phyloP scores from a whole-genome alignment of 2,329 filamentous ascomycete genomes.

The Ceratocystis alfenasii region DNA sequence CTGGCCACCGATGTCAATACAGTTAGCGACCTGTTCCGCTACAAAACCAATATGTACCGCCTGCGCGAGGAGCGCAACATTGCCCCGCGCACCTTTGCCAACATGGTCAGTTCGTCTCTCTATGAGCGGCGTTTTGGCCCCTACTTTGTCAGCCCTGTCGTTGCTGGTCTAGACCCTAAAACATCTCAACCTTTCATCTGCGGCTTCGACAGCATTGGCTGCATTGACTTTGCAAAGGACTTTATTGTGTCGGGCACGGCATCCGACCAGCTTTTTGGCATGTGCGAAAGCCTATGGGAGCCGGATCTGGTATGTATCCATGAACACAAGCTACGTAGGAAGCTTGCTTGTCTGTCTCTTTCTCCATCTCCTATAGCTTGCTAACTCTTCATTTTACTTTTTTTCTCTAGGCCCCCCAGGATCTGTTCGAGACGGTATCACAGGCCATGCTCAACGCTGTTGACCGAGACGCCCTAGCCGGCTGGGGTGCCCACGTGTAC shows the following conservation, averaged over 20 bases:
- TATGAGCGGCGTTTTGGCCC: conserved; percentile 96
- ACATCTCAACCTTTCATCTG: conserved; percentile 95
- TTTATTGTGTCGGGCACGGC: conserved; percentile 97
- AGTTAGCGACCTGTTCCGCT: conserved; percentile 93
- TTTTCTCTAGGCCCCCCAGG: conserved; percentile 59
- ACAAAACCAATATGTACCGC: conserved; percentile 99
- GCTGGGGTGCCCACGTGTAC: conserved; percentile 97
- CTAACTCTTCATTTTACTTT: neutral
- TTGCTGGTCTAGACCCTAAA: conserved; percentile 90
- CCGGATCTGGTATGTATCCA: conserved; percentile 69
- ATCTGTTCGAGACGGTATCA: conserved; percentile 96
- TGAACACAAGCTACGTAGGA: neutral
- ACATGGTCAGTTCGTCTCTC: conserved; percentile 78
- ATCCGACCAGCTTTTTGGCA: conserved; percentile 95
- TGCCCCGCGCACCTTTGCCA: conserved; percentile 86
- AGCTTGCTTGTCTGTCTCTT: neutral
- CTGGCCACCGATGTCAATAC: conserved; percentile 92
- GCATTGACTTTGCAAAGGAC: conserved; percentile 98
- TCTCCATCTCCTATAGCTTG: neutral
- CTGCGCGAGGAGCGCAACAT: conserved; percentile 96
- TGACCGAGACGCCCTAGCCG: conserved; percentile 89
- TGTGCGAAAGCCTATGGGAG: conserved; percentile 96
- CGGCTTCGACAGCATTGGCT: conserved; percentile 97
- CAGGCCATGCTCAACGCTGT: conserved; percentile 92
- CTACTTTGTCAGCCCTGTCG: conserved; percentile 89